These are phyloP conservation scores for Cyclostephanos invisitatus DNA, from an alignment of 108 stramenopile species.

Conservation along the genomic window DNA sequence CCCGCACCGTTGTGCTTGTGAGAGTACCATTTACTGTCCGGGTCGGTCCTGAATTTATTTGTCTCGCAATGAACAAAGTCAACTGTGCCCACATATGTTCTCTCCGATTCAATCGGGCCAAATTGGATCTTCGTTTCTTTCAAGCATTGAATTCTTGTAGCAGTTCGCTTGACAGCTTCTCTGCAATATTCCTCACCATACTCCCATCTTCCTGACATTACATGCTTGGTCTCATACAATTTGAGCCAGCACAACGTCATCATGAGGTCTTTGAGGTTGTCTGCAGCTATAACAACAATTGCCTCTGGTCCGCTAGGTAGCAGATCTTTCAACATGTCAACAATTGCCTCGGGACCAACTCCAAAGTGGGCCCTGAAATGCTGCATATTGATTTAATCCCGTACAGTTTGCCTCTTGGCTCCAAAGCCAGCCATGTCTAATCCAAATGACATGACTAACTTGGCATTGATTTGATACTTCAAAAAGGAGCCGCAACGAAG, in stretches of 20 bases:
- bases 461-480: not conserved
- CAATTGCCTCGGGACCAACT: not conserved
- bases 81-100: not conserved
- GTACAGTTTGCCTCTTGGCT: not conserved
- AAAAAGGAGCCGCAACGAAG: too few relatives aligned
- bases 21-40: constrained; percentile 12
- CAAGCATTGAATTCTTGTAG: not conserved
- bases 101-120: not conserved
- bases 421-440: constrained; percentile 1
- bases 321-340: not conserved
- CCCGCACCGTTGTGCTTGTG: constrained; percentile 9
- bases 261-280: not conserved
- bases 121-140: not conserved
- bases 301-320: not conserved
- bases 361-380: constrained; percentile 9
- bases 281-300: not conserved
- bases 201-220: constrained; percentile 10
- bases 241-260: constrained; percentile 5
- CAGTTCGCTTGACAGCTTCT: not conserved
- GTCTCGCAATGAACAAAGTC: constrained; percentile 2
- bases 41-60: constrained; percentile 13
- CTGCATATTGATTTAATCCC: not conserved
- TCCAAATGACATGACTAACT: constrained; percentile 8
- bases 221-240: constrained; percentile 5
- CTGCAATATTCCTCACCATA: constrained; percentile 1